Evolutionary conservation across 1,284 basidiomycete genomes (phyloP).

Genomic region (Volvariella volvacea): DNA sequence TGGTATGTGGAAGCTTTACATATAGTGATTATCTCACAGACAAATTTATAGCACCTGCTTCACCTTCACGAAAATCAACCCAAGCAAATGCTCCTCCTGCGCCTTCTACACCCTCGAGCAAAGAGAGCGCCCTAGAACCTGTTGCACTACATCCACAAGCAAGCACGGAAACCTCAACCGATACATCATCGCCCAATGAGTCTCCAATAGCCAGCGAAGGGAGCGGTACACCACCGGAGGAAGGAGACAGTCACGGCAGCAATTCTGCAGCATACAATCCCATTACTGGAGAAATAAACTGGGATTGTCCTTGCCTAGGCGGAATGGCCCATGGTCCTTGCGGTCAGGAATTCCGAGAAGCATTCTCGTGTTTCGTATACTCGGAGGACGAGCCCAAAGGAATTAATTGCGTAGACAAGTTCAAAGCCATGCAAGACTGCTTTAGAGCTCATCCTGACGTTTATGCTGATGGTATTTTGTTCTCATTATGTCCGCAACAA

Average conservation of each 20-base stretch:
- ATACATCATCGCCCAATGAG: constrained; percentile 5
- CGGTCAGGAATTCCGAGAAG: constrained; percentile 89
- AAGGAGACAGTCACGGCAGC: constrained; percentile 18
- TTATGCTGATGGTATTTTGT: constrained; percentile 77
- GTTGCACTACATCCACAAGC: not conserved
- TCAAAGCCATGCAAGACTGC: constrained; percentile 97
- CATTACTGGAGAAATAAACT: constrained; percentile 96
- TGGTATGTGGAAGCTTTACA: constrained; percentile 14
- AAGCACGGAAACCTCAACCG: constrained; percentile 5
- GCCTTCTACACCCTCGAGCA: not conserved
- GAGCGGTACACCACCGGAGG: constrained; percentile 20
- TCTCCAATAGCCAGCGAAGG: constrained; percentile 5
- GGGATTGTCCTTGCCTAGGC: constrained; percentile 96
- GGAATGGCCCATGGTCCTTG: constrained; percentile 99
- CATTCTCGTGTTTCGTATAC: constrained; percentile 96
- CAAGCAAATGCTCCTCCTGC: constrained; percentile 4
- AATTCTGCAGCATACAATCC: constrained; percentile 73
- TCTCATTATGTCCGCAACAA: constrained; percentile 3
- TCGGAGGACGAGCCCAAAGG: constrained; percentile 97
- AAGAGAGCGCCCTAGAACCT: not conserved
- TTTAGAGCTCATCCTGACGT: constrained; percentile 94
- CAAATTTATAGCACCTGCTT: not conserved
- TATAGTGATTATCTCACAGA: not conserved
- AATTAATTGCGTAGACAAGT: constrained; percentile 96
- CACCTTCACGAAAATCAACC: not conserved